Conservation (phyloP, 2,329 filamentous ascomycete species). For the Hymenoscyphus fraxineus region DNA sequence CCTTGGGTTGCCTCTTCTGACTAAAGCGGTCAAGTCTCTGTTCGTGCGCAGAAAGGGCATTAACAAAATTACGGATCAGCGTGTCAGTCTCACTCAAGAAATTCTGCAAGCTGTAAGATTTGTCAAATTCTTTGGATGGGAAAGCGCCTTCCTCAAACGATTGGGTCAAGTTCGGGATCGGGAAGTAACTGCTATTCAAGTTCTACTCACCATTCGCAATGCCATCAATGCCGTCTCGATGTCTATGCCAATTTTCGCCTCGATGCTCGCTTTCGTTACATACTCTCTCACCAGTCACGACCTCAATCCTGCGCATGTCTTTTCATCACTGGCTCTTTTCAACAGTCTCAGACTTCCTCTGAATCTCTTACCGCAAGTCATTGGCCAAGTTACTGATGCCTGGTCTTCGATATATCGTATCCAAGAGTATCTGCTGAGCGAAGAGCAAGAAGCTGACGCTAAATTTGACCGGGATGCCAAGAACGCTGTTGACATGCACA, state of each 20-base stretch:
- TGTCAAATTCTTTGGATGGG: constrained; percentile 97
- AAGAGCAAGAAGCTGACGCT: constrained; percentile 76
- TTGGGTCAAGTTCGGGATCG: constrained; percentile 68
- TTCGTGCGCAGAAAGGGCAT: constrained; percentile 73
- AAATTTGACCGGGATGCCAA: constrained; percentile 52
- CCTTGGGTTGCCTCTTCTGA: constrained; percentile 73
- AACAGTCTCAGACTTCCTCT: constrained; percentile 87
- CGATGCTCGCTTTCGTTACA: constrained; percentile 92
- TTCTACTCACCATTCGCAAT: constrained; percentile 69
- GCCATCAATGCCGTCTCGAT: constrained; percentile 63
- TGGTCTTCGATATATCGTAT: constrained; percentile 81
- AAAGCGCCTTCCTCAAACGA: constrained; percentile 76
- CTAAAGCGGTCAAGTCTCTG: constrained; percentile 70
- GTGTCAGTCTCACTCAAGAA: constrained; percentile 87
- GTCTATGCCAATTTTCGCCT: constrained; percentile 75
- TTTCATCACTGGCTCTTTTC: constrained; percentile 91
- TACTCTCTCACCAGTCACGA: constrained; percentile 63
- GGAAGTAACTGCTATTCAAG: constrained; percentile 81
- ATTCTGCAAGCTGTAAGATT: constrained; percentile 88
- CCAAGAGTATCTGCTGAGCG: constrained; percentile 80
- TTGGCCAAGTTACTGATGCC: constrained; percentile 86
- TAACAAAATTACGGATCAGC: constrained; percentile 91
- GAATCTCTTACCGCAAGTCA: constrained; percentile 81
- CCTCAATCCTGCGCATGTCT: constrained; percentile 73
- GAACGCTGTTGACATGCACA: constrained; percentile 66